Percentiles rank a stretch among this genome's conserved stretches.
These are phyloP conservation scores for Theileria annulata DNA, from an alignment of 169 alveolate genomes.

Conservation along the genomic window DNA sequence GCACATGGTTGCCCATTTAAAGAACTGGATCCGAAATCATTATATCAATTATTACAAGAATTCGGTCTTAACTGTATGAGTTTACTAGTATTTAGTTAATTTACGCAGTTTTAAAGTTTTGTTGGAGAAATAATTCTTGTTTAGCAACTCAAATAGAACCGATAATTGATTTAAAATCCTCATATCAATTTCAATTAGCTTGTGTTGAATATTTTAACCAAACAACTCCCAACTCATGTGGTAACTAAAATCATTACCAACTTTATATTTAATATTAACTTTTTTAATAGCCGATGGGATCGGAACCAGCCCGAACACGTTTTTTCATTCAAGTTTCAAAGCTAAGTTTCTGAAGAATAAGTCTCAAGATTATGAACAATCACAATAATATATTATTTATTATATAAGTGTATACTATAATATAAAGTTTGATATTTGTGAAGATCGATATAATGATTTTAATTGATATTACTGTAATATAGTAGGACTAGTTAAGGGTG, in stretches of 20 bases:
- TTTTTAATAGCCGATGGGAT: conserved; percentile 81
- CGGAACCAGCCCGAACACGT: conserved; percentile 88
- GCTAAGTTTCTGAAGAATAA: conserved; percentile 23
- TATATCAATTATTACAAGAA: conserved; percentile 36
- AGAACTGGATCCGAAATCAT: conserved; percentile 49
- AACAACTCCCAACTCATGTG: conserved; percentile 80
- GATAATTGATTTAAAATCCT: conserved; percentile 71
- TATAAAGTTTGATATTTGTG: background rate
- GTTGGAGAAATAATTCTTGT: conserved; percentile 56
- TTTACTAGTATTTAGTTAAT: background rate
- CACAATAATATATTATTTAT: background rate
- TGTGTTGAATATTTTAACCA: conserved; percentile 84
- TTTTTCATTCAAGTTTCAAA: conserved; percentile 76
- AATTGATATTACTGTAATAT: background rate
- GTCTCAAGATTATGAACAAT: background rate
- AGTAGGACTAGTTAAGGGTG: background rate
- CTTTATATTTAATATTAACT: background rate
- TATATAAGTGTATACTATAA: background rate
- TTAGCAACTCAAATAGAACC: conserved; percentile 69
- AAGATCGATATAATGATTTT: background rate
- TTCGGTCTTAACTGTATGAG: conserved; percentile 51
- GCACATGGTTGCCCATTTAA: conserved; percentile 95
- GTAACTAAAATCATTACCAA: conserved; percentile 20
- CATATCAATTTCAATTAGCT: conserved; percentile 85
- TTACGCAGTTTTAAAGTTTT: conserved; percentile 21